Evolutionary conservation across 2,329 filamentous ascomycete species (phyloP).

Genomic region (Aspergillus proliferans): DNA sequence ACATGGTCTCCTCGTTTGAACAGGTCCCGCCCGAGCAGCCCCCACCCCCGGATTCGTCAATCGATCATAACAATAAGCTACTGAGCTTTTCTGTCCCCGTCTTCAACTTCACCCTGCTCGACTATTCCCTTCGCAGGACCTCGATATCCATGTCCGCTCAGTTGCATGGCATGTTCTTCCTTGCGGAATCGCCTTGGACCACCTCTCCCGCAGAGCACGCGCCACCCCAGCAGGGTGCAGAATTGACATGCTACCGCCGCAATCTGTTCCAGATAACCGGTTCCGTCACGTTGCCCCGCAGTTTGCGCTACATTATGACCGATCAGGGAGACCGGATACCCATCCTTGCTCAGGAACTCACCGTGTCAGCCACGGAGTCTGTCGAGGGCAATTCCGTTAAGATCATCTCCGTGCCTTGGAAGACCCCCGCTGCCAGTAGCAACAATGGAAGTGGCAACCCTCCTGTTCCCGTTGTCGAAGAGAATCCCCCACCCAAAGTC

Average conservation of each 20-base stretch:
- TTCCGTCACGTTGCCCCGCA: constrained; percentile 72
- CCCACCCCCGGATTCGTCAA: constrained; percentile 51
- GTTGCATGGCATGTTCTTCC: constrained; percentile 63
- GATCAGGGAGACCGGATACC: constrained; percentile 79
- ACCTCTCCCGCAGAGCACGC: constrained; percentile 49
- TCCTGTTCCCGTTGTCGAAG: neutral
- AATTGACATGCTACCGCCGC: constrained; percentile 90
- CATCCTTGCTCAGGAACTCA: constrained; percentile 75
- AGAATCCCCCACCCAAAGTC: constrained; percentile 36
- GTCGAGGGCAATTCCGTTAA: constrained; percentile 88
- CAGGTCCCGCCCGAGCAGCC: constrained; percentile 40
- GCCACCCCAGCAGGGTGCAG: constrained; percentile 50
- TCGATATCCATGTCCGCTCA: constrained; percentile 56
- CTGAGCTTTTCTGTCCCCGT: constrained; percentile 65
- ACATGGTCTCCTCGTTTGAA: constrained; percentile 42
- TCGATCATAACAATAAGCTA: constrained; percentile 63
- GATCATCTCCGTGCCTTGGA: constrained; percentile 96
- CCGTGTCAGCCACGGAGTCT: constrained; percentile 87
- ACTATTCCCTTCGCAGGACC: constrained; percentile 52
- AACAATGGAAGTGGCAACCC: constrained; percentile 44
- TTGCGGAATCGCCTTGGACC: constrained; percentile 60
- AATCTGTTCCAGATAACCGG: constrained; percentile 96
- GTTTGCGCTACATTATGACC: constrained; percentile 71
- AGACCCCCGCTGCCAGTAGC: constrained; percentile 72
- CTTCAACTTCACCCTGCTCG: constrained; percentile 55